Evolutionary conservation across 2,329 filamentous ascomycete genomes (phyloP).

Genomic region (Hypoxylon sp.): DNA sequence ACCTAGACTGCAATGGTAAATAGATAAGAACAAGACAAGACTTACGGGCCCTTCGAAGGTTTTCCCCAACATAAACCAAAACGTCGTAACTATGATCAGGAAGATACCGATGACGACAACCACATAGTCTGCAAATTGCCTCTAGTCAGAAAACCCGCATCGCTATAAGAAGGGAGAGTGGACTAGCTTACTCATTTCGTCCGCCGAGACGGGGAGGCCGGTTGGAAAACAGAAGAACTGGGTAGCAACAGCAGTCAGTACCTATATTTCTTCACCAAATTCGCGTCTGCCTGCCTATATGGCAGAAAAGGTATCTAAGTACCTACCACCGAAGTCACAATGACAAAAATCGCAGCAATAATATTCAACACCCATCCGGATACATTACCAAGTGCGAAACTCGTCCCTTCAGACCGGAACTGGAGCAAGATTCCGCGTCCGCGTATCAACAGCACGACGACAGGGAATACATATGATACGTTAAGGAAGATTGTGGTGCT

Average conservation of each 20-base stretch:
- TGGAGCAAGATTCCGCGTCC: slow-evolving; percentile 46
- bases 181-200: slow-evolving; percentile 45
- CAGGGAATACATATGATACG: slow-evolving; percentile 55
- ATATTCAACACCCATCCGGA: slow-evolving; percentile 46
- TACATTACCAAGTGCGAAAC: slow-evolving; percentile 45
- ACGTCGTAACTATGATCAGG: slow-evolving; percentile 39
- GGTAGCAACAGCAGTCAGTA: slow-evolving; percentile 1
- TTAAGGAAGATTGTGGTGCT: slow-evolving; percentile 57
- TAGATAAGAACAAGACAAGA: too few relatives aligned
- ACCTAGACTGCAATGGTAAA: too few relatives aligned
- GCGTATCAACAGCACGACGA: slow-evolving; percentile 50
- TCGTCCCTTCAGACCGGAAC: slow-evolving; percentile 39
- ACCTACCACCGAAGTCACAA: slow-evolving; percentile 50
- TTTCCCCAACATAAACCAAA: slow-evolving; percentile 41
- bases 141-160: slow-evolving; percentile 5
- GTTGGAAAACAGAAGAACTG: slow-evolving; percentile 49
- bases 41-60: slow-evolving; percentile 45
- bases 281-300: background rate
- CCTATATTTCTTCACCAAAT: background rate
- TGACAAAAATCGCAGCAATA: slow-evolving; percentile 48
- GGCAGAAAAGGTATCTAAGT: too few relatives aligned
- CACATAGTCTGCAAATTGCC: slow-evolving; percentile 46
- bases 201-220: slow-evolving; percentile 41
- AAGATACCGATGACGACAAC: slow-evolving; percentile 51
- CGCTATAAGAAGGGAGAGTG: background rate